These are phyloP conservation scores for Tuber borchii DNA, from an alignment of 495 filamentous ascomycete species.

Conservation along the genomic window DNA sequence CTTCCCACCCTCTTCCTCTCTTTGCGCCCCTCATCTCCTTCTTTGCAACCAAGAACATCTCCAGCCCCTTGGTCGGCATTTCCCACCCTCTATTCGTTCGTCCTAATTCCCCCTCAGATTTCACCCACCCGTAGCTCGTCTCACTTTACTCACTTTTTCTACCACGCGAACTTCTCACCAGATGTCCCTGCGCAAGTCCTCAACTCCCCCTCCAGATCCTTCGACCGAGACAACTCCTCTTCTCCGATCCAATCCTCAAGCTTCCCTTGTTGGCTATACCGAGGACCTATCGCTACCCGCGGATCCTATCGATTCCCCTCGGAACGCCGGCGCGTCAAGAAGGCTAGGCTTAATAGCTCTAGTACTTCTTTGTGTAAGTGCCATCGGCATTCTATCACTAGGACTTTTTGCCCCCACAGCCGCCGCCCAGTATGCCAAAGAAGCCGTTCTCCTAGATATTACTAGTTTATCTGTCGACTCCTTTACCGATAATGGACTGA, in stretches of 20 bases:
- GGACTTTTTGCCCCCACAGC: conserved; percentile 75
- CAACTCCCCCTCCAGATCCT: background rate
- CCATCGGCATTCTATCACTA: conserved; percentile 49
- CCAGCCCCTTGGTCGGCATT: background rate
- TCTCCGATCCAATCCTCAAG: background rate
- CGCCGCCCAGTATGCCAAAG: conserved; percentile 74
- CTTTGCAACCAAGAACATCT: background rate
- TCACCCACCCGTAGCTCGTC: background rate
- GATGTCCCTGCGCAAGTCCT: background rate
- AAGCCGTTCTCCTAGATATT: conserved; percentile 73
- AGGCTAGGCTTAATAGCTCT: conserved; percentile 58
- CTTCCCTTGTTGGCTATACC: background rate
- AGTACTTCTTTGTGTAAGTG: conserved; percentile 46
- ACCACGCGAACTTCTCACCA: background rate
- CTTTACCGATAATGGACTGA: conserved; percentile 68
- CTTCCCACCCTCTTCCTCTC: background rate
- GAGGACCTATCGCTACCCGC: background rate
- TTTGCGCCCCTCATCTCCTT: background rate
- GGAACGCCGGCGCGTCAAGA: conserved; percentile 9
- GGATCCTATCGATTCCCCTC: background rate
- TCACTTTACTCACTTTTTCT: background rate
- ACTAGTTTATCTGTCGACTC: conserved; percentile 74
- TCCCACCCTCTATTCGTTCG: background rate
- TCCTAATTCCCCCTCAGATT: background rate
- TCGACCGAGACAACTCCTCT: background rate